phyloP scores from a whole-genome alignment of 202 grass and related monocot genomes.

The Saccharum hybrid region DNA sequence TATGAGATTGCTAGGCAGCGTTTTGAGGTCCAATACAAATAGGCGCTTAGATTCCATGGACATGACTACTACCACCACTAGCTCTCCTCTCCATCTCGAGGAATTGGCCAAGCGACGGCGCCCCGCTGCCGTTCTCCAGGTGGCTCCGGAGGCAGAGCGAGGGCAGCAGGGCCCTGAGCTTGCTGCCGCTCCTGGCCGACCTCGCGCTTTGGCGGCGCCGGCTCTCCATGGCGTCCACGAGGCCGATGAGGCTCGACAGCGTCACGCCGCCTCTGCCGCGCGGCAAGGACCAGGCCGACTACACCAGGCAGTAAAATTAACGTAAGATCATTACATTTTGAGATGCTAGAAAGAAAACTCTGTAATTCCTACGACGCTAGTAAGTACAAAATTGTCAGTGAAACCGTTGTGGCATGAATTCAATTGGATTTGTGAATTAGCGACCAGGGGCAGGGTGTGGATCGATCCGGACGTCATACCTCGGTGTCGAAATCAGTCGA shows the following conservation, averaged over 20 bases:
- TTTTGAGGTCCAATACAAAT: not conserved
- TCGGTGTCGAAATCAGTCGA: constrained; percentile 59
- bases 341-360: not conserved
- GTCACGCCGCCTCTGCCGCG: constrained; percentile 49
- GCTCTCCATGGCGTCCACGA: constrained; percentile 60
- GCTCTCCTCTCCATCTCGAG: constrained; percentile 71
- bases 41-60: not conserved
- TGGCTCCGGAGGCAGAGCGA: constrained; percentile 66
- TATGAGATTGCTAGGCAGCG: not conserved
- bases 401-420: not conserved
- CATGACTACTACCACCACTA: not conserved
- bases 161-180: constrained; percentile 57
- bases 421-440: not conserved
- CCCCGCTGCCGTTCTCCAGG: constrained; percentile 31
- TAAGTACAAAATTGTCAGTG: too few relatives aligned
- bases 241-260: constrained; percentile 62
- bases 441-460: not conserved
- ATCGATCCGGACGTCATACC: constrained; percentile 32
- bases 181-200: constrained; percentile 43
- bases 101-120: constrained; percentile 65
- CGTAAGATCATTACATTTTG: not conserved
- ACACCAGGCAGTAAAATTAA: not conserved
- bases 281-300: constrained; percentile 55
- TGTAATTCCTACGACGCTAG: too few relatives aligned
- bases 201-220: constrained; percentile 44